Conservation (phyloP, 2,329 filamentous ascomycete species). For the Teratosphaeria zuluensis region DNA sequence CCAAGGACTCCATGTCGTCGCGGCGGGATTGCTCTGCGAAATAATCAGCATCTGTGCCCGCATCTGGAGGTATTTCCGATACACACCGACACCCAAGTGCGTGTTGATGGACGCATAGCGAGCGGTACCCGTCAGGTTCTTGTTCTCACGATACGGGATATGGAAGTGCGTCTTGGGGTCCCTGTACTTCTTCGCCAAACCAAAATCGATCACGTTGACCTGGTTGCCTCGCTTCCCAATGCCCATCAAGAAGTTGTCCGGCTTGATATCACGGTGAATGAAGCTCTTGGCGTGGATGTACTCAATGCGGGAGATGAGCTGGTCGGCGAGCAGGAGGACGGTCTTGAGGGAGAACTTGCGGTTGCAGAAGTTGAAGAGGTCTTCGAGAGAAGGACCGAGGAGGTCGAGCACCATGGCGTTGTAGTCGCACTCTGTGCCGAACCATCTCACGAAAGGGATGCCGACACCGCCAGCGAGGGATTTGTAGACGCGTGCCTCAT, state of each 20-base stretch:
- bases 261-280: constrained; percentile 99
- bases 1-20: constrained; percentile 98
- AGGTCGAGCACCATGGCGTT: constrained; percentile 99
- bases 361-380: constrained; percentile 99
- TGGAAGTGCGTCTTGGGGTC: constrained; percentile 99
- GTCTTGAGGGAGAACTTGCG: constrained; percentile 99
- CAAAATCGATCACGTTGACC: constrained; percentile 98
- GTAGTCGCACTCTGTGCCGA: constrained; percentile 98
- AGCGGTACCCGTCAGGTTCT: constrained; percentile 97
- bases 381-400: constrained; percentile 88
- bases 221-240: constrained; percentile 99
- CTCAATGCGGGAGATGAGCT: constrained; percentile 97
- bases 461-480: constrained; percentile 90
- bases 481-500: constrained; percentile 90
- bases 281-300: constrained; percentile 99
- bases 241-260: constrained; percentile 98
- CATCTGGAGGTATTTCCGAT: not conserved
- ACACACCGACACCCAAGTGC: constrained; percentile 76
- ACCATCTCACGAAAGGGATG: constrained; percentile 98
- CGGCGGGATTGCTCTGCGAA: constrained; percentile 83
- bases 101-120: constrained; percentile 99
- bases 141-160: constrained; percentile 99
- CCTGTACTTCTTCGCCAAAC: constrained; percentile 98
- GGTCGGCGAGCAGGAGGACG: constrained; percentile 88
- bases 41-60: constrained; percentile 3